phyloP scores from a whole-genome alignment of 352 stramenopile species.

The Phytophthora pseudosyringae region DNA sequence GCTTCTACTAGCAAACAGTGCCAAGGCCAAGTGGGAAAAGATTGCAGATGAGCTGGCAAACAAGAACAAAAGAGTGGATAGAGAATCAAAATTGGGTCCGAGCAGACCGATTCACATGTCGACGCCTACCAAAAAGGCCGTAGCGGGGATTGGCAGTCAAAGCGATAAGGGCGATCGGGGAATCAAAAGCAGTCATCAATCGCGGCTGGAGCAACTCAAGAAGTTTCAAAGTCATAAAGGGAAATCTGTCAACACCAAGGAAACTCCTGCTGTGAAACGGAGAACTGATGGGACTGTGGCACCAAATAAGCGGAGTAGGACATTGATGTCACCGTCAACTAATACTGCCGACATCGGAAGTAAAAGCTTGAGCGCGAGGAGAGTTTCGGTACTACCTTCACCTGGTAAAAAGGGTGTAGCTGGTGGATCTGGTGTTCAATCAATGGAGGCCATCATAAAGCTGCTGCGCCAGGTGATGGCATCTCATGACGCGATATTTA shows the following conservation, averaged over 20 bases:
- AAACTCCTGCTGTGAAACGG: slow-evolving; percentile 58
- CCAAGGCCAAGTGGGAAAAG: slow-evolving; percentile 75
- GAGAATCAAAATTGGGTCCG: slow-evolving; percentile 37
- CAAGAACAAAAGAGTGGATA: slow-evolving; percentile 30
- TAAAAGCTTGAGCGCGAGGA: not conserved
- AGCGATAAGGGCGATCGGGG: slow-evolving; percentile 49
- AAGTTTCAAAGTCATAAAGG: slow-evolving; percentile 65
- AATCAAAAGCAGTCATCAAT: slow-evolving; percentile 58
- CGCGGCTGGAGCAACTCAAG: slow-evolving; percentile 65
- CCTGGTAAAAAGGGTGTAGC: not conserved
- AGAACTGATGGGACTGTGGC: slow-evolving; percentile 59
- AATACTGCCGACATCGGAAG: not conserved
- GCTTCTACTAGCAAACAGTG: slow-evolving; percentile 37
- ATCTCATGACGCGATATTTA: slow-evolving; percentile 55
- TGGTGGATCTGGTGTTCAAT: slow-evolving; percentile 5
- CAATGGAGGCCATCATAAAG: slow-evolving; percentile 38
- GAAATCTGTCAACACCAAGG: slow-evolving; percentile 44
- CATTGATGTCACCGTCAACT: slow-evolving; percentile 3
- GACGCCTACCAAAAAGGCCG: slow-evolving; percentile 19
- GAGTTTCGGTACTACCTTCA: not conserved
- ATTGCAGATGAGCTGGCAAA: slow-evolving; percentile 51
- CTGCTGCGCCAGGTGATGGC: slow-evolving; percentile 48
- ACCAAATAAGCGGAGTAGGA: slow-evolving; percentile 54
- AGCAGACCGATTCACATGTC: slow-evolving; percentile 44
- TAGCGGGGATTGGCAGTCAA: not conserved